phyloP scores from a whole-genome alignment of 1,139 yeast genomes.

The Eremothecium sinecaudum region DNA sequence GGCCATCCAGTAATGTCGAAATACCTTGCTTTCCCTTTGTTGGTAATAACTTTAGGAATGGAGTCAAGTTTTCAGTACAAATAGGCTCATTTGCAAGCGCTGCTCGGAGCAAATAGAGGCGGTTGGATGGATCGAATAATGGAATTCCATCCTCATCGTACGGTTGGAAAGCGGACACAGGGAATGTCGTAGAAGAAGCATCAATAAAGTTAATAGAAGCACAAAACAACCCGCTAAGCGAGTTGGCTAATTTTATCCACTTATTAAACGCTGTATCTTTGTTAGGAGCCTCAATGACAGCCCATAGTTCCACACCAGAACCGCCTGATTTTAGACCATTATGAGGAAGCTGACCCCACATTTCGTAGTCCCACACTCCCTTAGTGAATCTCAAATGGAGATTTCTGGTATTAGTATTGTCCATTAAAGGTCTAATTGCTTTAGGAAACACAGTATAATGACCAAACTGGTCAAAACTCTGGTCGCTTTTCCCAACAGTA shows the following conservation, averaged over 20 bases:
- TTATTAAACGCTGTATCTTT: slow-evolving; percentile 46
- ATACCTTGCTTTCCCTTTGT: slow-evolving; percentile 90
- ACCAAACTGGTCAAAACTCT: slow-evolving; percentile 24
- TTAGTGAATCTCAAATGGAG: slow-evolving; percentile 80
- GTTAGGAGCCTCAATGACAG: slow-evolving; percentile 59
- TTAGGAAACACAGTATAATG: slow-evolving; percentile 76
- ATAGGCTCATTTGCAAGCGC: slow-evolving; percentile 92
- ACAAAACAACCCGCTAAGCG: slow-evolving; percentile 86
- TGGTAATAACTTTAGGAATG: slow-evolving; percentile 81
- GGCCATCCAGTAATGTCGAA: slow-evolving; percentile 84
- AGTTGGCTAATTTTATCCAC: slow-evolving; percentile 68
- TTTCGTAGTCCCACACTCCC: slow-evolving; percentile 91
- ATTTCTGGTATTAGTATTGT: slow-evolving; percentile 57
- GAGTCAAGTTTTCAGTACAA: slow-evolving; percentile 95
- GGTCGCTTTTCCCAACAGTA: slow-evolving; percentile 24
- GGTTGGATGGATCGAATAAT: slow-evolving; percentile 23
- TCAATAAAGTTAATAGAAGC: slow-evolving; percentile 90
- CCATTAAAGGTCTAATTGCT: slow-evolving; percentile 68
- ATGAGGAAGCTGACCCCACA: slow-evolving; percentile 77
- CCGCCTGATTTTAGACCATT: slow-evolving; percentile 77
- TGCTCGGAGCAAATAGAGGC: slow-evolving; percentile 60
- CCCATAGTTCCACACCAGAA: slow-evolving; percentile 92
- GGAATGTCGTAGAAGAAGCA: slow-evolving; percentile 66
- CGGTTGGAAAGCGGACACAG: slow-evolving; percentile 42
- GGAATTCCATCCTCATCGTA: slow-evolving; percentile 21